Evolutionary conservation across 768 basidiomycete species (phyloP).

Genomic region (Naganishia vaughanmartiniae): DNA sequence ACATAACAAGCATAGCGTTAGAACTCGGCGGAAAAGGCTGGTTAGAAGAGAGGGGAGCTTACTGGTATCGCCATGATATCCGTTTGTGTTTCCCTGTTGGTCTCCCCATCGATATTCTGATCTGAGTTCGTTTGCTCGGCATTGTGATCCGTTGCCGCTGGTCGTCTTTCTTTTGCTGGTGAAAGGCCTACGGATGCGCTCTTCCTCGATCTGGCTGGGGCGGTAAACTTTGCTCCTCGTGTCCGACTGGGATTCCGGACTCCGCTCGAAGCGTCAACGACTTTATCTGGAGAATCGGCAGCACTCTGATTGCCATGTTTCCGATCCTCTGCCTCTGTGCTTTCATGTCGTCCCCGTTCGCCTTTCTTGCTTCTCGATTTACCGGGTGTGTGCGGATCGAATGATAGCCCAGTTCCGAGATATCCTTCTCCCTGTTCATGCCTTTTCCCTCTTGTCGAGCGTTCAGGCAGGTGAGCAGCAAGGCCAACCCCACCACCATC

Average conservation of each 20-base stretch:
- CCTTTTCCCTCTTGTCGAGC: slow-evolving; percentile 39
- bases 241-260: neutral
- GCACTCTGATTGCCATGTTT: neutral
- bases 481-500: slow-evolving; percentile 12
- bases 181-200: slow-evolving; percentile 15
- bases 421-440: slow-evolving; percentile 44
- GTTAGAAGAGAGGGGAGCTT: neutral
- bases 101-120: neutral
- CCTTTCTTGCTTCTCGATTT: slow-evolving; percentile 35
- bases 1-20: neutral
- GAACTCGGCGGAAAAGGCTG: neutral
- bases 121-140: neutral
- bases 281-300: neutral
- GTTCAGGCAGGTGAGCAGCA: slow-evolving; percentile 12
- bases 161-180: slow-evolving; percentile 24
- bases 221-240: slow-evolving; percentile 4
- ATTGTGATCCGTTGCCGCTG: neutral
- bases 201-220: slow-evolving; percentile 30
- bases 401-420: slow-evolving; percentile 43
- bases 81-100: neutral
- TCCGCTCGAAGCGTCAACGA: slow-evolving; percentile 7
- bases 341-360: neutral
- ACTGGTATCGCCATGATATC: neutral
- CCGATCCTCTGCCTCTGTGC: neutral
- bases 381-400: slow-evolving; percentile 36